Evolutionary conservation across 306 rosid species (phyloP).

Genomic region (Inga leiocalycina): DNA sequence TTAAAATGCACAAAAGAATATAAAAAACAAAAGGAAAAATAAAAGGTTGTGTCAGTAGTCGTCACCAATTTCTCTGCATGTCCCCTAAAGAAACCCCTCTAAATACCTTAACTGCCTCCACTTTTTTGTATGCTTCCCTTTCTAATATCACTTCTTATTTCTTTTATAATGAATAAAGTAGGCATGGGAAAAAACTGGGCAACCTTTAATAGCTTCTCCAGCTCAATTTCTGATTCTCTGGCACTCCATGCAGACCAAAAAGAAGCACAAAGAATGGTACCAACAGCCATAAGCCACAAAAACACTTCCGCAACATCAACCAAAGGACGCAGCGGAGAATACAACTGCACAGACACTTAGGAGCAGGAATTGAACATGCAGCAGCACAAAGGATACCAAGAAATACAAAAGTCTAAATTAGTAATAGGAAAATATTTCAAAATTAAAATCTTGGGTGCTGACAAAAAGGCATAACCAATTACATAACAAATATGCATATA

Average conservation of each 20-base stretch:
- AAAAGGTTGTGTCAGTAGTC: not conserved
- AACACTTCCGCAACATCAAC: slow-evolving; percentile 98
- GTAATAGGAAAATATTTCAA: slow-evolving; percentile 20
- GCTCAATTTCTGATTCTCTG: slow-evolving; percentile 86
- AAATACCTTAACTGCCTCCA: not conserved
- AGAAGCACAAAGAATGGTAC: slow-evolving; percentile 89
- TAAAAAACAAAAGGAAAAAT: not conserved
- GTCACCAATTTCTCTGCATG: not conserved
- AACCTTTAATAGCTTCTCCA: slow-evolving; percentile 89
- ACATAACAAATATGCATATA: not conserved
- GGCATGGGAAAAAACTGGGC: slow-evolving; percentile 29
- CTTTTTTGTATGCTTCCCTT: slow-evolving; percentile 5
- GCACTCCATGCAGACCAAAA: slow-evolving; percentile 99
- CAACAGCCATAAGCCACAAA: slow-evolving; percentile 99
- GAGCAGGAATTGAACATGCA: slow-evolving; percentile 43
- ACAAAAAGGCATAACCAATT: slow-evolving; percentile 17
- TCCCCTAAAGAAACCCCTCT: not conserved
- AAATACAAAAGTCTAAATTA: slow-evolving; percentile 23
- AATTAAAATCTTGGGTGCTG: not conserved
- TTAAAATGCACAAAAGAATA: not conserved
- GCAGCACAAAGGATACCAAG: slow-evolving; percentile 32
- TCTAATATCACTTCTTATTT: not conserved
- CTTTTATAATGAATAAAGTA: not conserved
- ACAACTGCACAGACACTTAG: slow-evolving; percentile 90
- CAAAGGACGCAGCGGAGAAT: slow-evolving; percentile 91